Evolutionary conservation across 208 protist genomes (phyloP), one percentile per base, ranked within the genome.

Genomic region (Angomonas ambiguus): DNA sequence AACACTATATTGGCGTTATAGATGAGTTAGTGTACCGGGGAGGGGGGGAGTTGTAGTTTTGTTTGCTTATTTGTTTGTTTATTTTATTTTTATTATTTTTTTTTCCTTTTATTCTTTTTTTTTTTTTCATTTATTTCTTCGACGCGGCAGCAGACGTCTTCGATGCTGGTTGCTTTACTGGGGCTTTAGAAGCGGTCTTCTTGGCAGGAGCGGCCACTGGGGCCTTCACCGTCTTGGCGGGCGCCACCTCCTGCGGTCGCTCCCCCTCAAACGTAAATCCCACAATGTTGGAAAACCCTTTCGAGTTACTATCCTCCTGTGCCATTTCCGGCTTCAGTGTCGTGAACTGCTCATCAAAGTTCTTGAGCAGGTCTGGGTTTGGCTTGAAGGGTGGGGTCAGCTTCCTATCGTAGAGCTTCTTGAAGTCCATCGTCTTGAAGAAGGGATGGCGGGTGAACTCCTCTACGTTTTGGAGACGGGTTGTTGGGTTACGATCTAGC

Each of bases 371-470:
- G 65, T 93, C 69, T 28, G 74, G 65, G 71, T 87, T 78, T 8
- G 89, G 89, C 27, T 63, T 76, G 59, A 95, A 90, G 24, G 90
- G 90, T 0, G 85, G 79, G 8, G 75, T 63, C 61, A 95, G 79
- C 62, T 91, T 75, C 27, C 85, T 77, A 16, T 71, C 65, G 62
- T 77, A 79, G 31, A 96, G 71, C 63, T 59, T 59, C 24, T 59
- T 30, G 25, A 59, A 89, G 65, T 95, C 77, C 13, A 97, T 72
- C 35, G 82, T 79, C 41, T 73, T 48, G 69, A 96, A 95, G 70
- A 95, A 94, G 10, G 87, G 82, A 64, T 97, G 93, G 32, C 45
- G 62, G 65, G 88, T 85, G 66, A 96, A 86, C 41, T 90, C 89
- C 65, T 91, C 85, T 16, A 93, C 62, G 45, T 85, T 77, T 62